These are phyloP conservation scores for Uronychia setigera DNA, from an alignment of 73 alveolate species.

Conservation along the genomic window DNA sequence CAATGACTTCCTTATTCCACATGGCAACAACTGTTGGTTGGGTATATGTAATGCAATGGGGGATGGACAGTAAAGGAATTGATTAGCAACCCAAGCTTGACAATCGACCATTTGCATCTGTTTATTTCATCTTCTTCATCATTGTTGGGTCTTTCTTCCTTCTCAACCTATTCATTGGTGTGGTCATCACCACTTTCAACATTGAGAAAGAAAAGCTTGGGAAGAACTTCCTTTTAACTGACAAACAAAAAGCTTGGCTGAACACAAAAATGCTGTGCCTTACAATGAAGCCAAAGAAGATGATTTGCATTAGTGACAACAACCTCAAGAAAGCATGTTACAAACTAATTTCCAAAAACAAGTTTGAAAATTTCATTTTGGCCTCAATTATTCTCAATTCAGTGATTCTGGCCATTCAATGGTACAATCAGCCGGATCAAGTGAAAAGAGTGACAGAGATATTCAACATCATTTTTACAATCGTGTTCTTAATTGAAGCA, in stretches of 20 bases:
- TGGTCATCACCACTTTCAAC: slow-evolving; percentile 8
- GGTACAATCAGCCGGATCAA: slow-evolving; percentile 21
- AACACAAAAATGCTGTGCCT: slow-evolving; percentile 8
- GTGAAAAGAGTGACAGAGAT: slow-evolving; percentile 47
- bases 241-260: slow-evolving; percentile 33
- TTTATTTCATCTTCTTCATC: slow-evolving; percentile 1
- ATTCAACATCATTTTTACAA: slow-evolving; percentile 77
- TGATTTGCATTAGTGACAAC: not conserved
- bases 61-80: slow-evolving; percentile 40
- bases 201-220: slow-evolving; percentile 71
- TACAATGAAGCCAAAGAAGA: slow-evolving; percentile 22
- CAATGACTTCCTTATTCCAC: not conserved
- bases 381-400: slow-evolving; percentile 31
- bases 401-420: slow-evolving; percentile 17
- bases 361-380: slow-evolving; percentile 25
- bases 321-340: slow-evolving; percentile 2
- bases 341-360: not conserved
- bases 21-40: slow-evolving; percentile 57
- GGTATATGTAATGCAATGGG: slow-evolving; percentile 37
- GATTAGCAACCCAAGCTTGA: slow-evolving; percentile 21
- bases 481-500: slow-evolving; percentile 84
- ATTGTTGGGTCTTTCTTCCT: slow-evolving; percentile 2
- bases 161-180: slow-evolving; percentile 9
- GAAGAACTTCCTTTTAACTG: slow-evolving; percentile 29
- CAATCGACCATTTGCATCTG: not conserved